phyloP scores from a whole-genome alignment of 768 basidiomycete species.

The Boletus rubropictus region DNA sequence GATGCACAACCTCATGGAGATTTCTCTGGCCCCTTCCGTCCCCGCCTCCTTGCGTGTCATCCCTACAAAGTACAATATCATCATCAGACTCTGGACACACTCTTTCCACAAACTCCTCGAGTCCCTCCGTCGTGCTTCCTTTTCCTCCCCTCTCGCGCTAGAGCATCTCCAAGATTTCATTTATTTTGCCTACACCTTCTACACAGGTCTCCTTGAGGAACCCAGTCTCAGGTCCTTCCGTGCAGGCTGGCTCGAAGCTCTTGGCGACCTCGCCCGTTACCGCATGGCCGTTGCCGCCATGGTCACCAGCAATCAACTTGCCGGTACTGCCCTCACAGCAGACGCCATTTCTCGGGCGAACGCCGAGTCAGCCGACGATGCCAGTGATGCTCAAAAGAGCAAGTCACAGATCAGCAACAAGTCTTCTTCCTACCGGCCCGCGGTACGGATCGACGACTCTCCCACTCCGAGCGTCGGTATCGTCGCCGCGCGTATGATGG shows the following conservation, averaged over 20 bases:
- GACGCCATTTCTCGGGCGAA: constrained; percentile 50
- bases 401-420: constrained; percentile 23
- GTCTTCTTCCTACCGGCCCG: constrained; percentile 42
- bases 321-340: constrained; percentile 43
- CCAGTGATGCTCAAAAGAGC: constrained; percentile 33
- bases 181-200: constrained; percentile 92
- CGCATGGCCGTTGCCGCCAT: constrained; percentile 93
- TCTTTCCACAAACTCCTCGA: constrained; percentile 89
- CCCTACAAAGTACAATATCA: constrained; percentile 93
- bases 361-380: constrained; percentile 25
- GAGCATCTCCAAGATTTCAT: constrained; percentile 94
- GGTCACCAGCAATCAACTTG: constrained; percentile 47
- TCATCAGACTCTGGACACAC: constrained; percentile 86
- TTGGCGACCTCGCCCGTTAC: constrained; percentile 93
- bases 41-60: constrained; percentile 87
- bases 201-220: constrained; percentile 85
- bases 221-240: constrained; percentile 63
- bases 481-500: constrained; percentile 73
- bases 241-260: constrained; percentile 88
- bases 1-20: constrained; percentile 81
- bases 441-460: constrained; percentile 57
- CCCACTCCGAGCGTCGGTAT: constrained; percentile 77
- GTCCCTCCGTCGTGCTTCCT: constrained; percentile 79
- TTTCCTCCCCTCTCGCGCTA: constrained; percentile 56
- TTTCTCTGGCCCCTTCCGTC: constrained; percentile 80